Evolutionary conservation across 805 yeast species (phyloP), one percentile per base, ranked within the genome.

Genomic region (Yarrowia divulgata): DNA sequence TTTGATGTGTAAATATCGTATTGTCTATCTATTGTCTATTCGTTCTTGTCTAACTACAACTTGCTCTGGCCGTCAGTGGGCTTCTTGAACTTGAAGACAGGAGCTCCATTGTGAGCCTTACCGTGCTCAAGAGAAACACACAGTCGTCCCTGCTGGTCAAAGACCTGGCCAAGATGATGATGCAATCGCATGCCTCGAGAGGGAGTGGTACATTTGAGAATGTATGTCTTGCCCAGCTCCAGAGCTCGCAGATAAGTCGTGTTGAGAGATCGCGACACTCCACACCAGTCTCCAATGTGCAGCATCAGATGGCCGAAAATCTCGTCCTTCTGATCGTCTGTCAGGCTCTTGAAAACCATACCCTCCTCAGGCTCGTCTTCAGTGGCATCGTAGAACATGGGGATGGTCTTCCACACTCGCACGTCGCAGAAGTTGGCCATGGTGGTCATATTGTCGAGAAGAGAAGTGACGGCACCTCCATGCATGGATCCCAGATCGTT

Each of bases 401-500:
- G 68, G 29, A 63, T 63, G 39, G 68, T 63, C 48, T 49, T 63
- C 68, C 68, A 63, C 68, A 63, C 57, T 49, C 68, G 57, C 23
- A 49, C 68, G 35, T 63, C 68, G 23, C 43, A 37, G 40, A 8
- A 63, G 48, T 63, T 63, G 40, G 68, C 55, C 68, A 63, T 48
- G 37, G 68, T 63, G 68, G 68, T 63, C 68, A 63, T 63, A 57
- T 63, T 63, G 16, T 63, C 68, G 18, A 63, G 46, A 18, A 63
- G 57, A 23, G 68, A 63, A 16, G 57, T 40, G 18, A 49, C 48
- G 10, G 68, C 68, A 13, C 68, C 68, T 48, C 68, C 68, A 48
- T 63, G 68, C 68, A 63, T 63, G 68, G 55, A 63, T 48, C 68
- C 68, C 19, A 63, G 68, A 37, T 49, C 68, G 39, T 63, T 63